These are phyloP conservation scores for Sphagnum fallax DNA, from an alignment of 228 moss, liverwort and hornwort species.

Conservation along the genomic window DNA sequence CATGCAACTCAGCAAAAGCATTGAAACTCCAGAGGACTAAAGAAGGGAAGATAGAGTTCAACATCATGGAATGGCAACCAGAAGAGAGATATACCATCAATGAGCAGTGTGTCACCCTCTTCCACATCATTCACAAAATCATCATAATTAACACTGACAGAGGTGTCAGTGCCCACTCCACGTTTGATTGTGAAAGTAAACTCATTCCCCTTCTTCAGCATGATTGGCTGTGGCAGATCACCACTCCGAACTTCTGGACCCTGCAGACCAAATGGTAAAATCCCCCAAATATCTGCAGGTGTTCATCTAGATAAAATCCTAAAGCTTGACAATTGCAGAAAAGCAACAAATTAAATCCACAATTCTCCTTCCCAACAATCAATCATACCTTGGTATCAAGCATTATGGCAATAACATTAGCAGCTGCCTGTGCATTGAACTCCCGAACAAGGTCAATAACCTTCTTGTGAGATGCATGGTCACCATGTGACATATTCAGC, in stretches of 20 bases:
- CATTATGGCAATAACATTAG: conserved; percentile 90
- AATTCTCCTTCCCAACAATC: neutral
- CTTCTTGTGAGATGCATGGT: conserved; percentile 87
- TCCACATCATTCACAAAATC: conserved; percentile 96
- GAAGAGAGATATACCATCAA: conserved; percentile 59
- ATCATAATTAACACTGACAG: conserved; percentile 96
- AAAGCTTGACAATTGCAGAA: too few species aligned
- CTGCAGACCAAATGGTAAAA: conserved; percentile 14
- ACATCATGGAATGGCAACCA: too few species aligned
- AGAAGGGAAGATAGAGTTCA: too few species aligned
- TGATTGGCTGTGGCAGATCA: conserved; percentile 85
- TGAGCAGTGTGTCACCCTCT: conserved; percentile 69
- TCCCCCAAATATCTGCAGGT: too few species aligned
- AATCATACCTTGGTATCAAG: conserved; percentile 82
- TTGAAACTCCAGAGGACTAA: too few species aligned
- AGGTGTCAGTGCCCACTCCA: conserved; percentile 83
- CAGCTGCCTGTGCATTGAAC: conserved; percentile 75
- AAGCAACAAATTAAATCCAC: too few species aligned
- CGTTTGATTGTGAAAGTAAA: conserved; percentile 90
- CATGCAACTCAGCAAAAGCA: too few species aligned
- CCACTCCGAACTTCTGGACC: conserved; percentile 99
- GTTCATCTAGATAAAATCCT: too few species aligned
- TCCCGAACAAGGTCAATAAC: conserved; percentile 92
- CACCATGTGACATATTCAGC: conserved; percentile 95
- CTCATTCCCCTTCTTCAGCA: conserved; percentile 69